Base-by-base conservation (phyloP, 2,329 filamentous ascomycete species). In the Chlorencoelia australis region DNA sequence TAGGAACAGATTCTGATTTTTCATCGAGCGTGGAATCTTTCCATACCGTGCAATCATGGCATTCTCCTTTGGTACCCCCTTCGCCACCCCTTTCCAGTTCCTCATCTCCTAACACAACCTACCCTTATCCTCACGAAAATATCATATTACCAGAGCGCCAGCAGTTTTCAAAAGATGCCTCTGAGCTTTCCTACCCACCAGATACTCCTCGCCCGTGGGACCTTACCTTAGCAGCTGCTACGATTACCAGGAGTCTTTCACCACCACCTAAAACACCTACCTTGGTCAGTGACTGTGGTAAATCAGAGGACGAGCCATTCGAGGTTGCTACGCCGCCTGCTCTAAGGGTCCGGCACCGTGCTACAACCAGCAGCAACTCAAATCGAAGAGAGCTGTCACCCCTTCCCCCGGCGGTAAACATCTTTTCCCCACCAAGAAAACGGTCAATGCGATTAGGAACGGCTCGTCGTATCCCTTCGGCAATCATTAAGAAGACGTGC, bases 401-500 rank as follows among this genome's bases (percentile, higher is more conserved):
- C 0, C 66, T 87, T 43, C 80, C 82, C 3, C 69, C 78, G 1
- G 66, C 78, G 0, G 76, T 78, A 5, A 81, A 79, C 41, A 60
- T 87, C 7, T 75, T 80, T 50, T 67, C 69, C 4, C 69, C 75
- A 4, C 43, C 61, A 26, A 50, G 59, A 25, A n/a, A n/a, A n/a
- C 57, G 62, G 39, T 53, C 61, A 22, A 57, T 49, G 26, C 64
- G 58, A 5, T 49, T 71, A 4, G 59, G 62, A 22, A 61, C 65
- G 0, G 62, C 69, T 21, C 65, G 67, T 35, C 63, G 68, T 28
- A 62, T 81, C 19, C 72, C 75, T 1, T 64, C 73, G 33, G 71
- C 76, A 3, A 71, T 94, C 19, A 70, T 94, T 17, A 73, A 79
- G 38, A 88, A 84, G 59, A 87, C 86, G 0, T 78, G 74, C 44